These are phyloP conservation scores for Flueggea neowawraea DNA, from an alignment of 441 rosid species.

Conservation along the genomic window DNA sequence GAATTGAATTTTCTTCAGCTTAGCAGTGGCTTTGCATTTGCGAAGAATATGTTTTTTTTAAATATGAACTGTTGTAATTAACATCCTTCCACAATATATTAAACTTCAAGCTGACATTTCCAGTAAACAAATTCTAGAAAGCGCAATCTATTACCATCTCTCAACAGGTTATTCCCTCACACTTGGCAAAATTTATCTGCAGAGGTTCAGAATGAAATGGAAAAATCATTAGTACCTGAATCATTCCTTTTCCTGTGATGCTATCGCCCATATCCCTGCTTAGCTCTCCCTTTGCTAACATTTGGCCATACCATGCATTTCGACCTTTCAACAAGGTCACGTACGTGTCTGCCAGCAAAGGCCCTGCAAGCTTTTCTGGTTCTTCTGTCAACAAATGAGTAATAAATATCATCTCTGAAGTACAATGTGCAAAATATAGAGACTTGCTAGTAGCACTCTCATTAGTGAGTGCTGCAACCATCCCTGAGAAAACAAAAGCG, in stretches of 20 bases:
- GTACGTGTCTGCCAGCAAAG: constrained; percentile 49
- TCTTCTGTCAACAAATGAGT: constrained; percentile 52
- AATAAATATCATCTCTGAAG: constrained; percentile 58
- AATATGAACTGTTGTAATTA: too few relatives aligned
- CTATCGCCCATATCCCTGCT: constrained; percentile 52
- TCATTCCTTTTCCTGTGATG: constrained; percentile 55
- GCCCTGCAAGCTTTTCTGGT: constrained; percentile 58
- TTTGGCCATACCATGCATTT: constrained; percentile 56
- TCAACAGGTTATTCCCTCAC: too few relatives aligned
- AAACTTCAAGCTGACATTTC: too few relatives aligned
- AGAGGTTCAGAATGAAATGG: too few relatives aligned
- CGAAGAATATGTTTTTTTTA: background rate
- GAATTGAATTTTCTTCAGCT: background rate
- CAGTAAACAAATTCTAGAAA: too few relatives aligned
- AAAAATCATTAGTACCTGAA: constrained; percentile 31
- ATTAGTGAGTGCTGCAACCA: constrained; percentile 52
- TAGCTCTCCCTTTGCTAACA: constrained; percentile 48
- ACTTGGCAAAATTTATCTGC: too few relatives aligned
- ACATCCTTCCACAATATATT: too few relatives aligned
- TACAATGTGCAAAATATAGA: constrained; percentile 51
- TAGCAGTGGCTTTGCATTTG: background rate
- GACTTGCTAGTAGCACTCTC: constrained; percentile 62
- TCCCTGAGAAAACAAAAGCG: constrained; percentile 25
- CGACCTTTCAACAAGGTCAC: constrained; percentile 56
- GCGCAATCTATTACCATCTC: too few relatives aligned